phyloP scores from a whole-genome alignment of 2,329 filamentous ascomycete species.

The Botrytis cinerea region DNA sequence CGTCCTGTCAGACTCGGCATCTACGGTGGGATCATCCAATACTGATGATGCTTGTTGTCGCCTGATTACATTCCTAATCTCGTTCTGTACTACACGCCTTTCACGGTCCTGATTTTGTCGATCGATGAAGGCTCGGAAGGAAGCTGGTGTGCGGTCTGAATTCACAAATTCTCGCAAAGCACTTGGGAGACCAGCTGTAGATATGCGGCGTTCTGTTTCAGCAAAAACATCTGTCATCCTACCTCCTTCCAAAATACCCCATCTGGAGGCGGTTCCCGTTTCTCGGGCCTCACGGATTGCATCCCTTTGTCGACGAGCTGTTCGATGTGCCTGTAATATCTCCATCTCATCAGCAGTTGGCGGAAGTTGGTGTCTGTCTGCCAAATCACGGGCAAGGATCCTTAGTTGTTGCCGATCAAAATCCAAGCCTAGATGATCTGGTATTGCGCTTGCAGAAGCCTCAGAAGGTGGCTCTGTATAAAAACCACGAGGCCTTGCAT shows the following conservation, averaged over 20 bases:
- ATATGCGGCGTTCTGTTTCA: conserved; percentile 31
- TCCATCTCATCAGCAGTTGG: conserved; percentile 56
- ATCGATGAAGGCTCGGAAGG: conserved; percentile 41
- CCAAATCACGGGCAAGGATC: conserved; percentile 33
- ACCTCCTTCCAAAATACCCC: conserved; percentile 28
- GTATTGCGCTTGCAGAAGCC: conserved; percentile 33
- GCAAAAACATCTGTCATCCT: conserved; percentile 27
- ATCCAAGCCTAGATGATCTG: conserved; percentile 39
- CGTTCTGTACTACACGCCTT: conserved; percentile 33
- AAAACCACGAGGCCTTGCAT: conserved; percentile 37
- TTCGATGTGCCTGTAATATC: conserved; percentile 58
- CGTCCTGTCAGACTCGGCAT: conserved; percentile 27
- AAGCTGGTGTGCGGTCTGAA: conserved; percentile 37
- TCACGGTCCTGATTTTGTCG: conserved; percentile 43
- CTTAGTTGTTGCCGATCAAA: conserved; percentile 37
- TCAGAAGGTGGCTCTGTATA: conserved; percentile 33
- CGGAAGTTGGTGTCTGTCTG: conserved; percentile 53
- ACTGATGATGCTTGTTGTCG: conserved; percentile 35
- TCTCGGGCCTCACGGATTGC: conserved; percentile 32
- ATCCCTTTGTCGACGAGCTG: conserved; percentile 50
- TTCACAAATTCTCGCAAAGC: conserved; percentile 40
- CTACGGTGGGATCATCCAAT: conserved; percentile 33
- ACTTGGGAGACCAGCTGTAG: conserved; percentile 34
- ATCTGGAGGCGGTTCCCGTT: conserved; percentile 29
- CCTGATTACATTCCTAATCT: conserved; percentile 28